Percentiles rank a stretch among this genome's conserved stretches.
phyloP scores from a whole-genome alignment of 352 stramenopile genomes.

The Phytophthora melonis region DNA sequence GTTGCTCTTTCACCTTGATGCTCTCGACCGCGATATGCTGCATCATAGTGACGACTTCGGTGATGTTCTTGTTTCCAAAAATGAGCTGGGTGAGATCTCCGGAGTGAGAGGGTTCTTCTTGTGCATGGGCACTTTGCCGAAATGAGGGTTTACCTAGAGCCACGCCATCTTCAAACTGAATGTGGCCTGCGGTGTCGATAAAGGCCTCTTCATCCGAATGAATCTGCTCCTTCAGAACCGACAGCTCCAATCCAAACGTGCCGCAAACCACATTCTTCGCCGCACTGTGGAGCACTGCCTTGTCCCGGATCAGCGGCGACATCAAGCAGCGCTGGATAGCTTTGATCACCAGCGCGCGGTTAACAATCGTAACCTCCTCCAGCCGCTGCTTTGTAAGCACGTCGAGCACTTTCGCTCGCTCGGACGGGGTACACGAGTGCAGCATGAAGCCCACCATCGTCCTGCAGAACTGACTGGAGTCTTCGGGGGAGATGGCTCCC shows the following conservation, averaged over 20 bases:
- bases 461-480: slow-evolving; percentile 78
- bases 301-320: slow-evolving; percentile 76
- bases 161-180: slow-evolving; percentile 33
- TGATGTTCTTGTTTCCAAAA: slow-evolving; percentile 81
- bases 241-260: slow-evolving; percentile 75
- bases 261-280: slow-evolving; percentile 77
- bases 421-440: slow-evolving; percentile 64
- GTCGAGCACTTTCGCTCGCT: slow-evolving; percentile 77
- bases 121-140: slow-evolving; percentile 13
- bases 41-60: slow-evolving; percentile 83
- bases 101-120: slow-evolving; percentile 62
- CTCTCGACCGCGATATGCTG: slow-evolving; percentile 87
- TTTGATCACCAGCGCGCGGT: slow-evolving; percentile 80
- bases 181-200: slow-evolving; percentile 40
- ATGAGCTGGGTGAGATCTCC: slow-evolving; percentile 84
- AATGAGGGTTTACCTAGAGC: slow-evolving; percentile 20
- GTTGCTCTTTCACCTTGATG: slow-evolving; percentile 66
- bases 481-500: slow-evolving; percentile 74
- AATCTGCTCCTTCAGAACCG: slow-evolving; percentile 83
- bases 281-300: slow-evolving; percentile 67
- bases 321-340: slow-evolving; percentile 83
- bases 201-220: slow-evolving; percentile 71
- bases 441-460: slow-evolving; percentile 91
- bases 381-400: slow-evolving; percentile 76
- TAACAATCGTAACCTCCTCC: slow-evolving; percentile 76